Base-by-base conservation (phyloP, 495 filamentous ascomycete species). In the Neurospora sp. region DNA sequence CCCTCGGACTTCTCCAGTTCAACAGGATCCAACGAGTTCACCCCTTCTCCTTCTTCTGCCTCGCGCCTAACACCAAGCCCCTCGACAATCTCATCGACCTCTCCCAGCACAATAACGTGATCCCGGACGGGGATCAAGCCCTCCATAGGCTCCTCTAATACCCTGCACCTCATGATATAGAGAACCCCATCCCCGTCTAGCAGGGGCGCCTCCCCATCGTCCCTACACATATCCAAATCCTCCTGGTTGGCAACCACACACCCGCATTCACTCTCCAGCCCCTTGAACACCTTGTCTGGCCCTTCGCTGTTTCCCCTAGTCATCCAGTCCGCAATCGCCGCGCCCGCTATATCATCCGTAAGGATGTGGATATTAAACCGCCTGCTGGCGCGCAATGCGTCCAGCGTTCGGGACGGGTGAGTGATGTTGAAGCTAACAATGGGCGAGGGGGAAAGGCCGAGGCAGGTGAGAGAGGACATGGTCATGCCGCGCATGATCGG, bases 391-490 rank as follows among this genome's bases (percentile, higher is more conserved):
- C 73, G 73, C 5, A 97, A 84, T 0, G 92, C 91, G 72, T 85
- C 83, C 42, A 90, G 82, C 3, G 92, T 97, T n/a, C 87, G 87
- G 40, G 91, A 93, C 11, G 93, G 92, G 7, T 86, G 82, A 31
- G 86, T 86, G 73, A 97, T 86, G 76, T 97, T 97, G 87, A 97
- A 94, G 41, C 90, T 90, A 42, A 96, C 86, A 37, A 91, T 84
- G 0, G 93, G 92, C 5, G 82, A 75, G 0, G 93, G 93, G 14
- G 77, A 72, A 1, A 96, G 83, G 0, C 90, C 87, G 35, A 97
- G 87, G 0, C 92, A 93, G 22, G 88, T 94, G 83, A 97, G 91
- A 14, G 92, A 94, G 22, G 93, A 96, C 75, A 95, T 89, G 35
- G 92, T 94, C 85, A 96, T 91, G 70, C 88, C 93, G 42, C 84